These are phyloP conservation scores for Penicillium verhagenii DNA, from an alignment of 495 filamentous ascomycete genomes.

Conservation along the genomic window DNA sequence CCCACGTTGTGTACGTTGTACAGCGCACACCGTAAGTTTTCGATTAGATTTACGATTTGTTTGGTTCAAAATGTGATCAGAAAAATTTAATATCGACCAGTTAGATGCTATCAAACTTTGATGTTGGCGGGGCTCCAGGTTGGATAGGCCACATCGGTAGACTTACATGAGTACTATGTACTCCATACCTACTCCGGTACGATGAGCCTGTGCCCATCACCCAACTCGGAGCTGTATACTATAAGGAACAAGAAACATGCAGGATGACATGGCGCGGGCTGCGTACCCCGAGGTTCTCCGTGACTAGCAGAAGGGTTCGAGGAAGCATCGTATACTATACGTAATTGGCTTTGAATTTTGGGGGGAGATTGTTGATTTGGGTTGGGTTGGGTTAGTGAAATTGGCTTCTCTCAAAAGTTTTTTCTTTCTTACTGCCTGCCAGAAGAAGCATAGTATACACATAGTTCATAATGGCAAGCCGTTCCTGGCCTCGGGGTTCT, in stretches of 20 bases:
- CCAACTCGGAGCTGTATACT: neutral
- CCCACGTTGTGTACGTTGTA: conserved; percentile 4
- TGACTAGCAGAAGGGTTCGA: neutral
- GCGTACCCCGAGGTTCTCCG: conserved; percentile 13
- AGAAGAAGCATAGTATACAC: conserved; percentile 1
- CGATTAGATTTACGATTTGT: neutral
- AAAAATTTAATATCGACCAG: neutral
- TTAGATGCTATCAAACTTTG: neutral
- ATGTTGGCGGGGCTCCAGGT: conserved; percentile 14
- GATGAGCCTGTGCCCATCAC: too few species aligned
- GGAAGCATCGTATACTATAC: too few species aligned
- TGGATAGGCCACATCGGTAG: neutral
- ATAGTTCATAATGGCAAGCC: neutral
- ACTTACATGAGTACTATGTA: neutral
- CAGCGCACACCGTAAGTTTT: conserved; percentile 27
- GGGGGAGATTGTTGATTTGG: too few species aligned
- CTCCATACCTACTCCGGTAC: neutral
- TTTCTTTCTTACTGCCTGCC: conserved; percentile 7
- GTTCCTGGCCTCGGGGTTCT: neutral
- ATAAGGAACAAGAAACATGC: neutral
- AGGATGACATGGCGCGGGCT: conserved; percentile 2
- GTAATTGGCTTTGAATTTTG: too few species aligned
- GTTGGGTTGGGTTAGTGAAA: neutral
- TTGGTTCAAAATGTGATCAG: neutral
- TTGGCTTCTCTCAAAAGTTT: neutral